phyloP scores from a whole-genome alignment of 257 asterid genomes.

The Rehmannia glutinosa region DNA sequence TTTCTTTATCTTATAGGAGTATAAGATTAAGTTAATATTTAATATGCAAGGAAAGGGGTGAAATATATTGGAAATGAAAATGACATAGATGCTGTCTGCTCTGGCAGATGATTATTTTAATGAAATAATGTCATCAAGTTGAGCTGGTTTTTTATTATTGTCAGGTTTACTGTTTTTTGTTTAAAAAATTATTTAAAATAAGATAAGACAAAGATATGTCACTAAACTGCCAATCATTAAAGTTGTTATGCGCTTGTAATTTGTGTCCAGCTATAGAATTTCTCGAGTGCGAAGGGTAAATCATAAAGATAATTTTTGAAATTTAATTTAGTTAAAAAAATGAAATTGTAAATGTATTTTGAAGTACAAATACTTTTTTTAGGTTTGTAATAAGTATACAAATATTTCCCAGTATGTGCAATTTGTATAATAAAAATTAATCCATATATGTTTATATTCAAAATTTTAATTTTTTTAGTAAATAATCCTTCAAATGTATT shows the following conservation, averaged over 20 bases:
- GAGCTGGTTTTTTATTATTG: neutral
- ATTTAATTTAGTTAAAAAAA: no score
- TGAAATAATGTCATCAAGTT: conserved; percentile 1
- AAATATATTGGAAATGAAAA: neutral
- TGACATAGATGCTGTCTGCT: conserved; percentile 10
- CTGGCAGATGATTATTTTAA: conserved; percentile 6
- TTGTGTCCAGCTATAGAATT: neutral
- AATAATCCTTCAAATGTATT: no score
- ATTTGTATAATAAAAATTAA: no score
- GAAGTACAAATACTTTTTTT: no score
- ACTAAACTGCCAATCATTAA: conserved; percentile 18
- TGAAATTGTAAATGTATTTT: no score
- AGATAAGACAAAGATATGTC: conserved; percentile 8
- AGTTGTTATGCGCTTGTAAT: neutral
- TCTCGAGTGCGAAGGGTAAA: no score
- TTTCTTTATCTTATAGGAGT: neutral
- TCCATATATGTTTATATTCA: no score
- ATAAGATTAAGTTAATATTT: neutral
- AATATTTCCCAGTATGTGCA: no score
- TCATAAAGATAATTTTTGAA: no score
- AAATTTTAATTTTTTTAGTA: no score
- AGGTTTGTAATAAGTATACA: no score
- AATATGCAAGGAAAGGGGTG: neutral
- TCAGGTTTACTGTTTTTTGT: neutral
- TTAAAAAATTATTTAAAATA: neutral